A percentile compares a stretch with the other conserved stretches of the same genome.
phyloP scores from a whole-genome alignment of 495 filamentous ascomycete species.

The Hypomontagnella submonticulosa region DNA sequence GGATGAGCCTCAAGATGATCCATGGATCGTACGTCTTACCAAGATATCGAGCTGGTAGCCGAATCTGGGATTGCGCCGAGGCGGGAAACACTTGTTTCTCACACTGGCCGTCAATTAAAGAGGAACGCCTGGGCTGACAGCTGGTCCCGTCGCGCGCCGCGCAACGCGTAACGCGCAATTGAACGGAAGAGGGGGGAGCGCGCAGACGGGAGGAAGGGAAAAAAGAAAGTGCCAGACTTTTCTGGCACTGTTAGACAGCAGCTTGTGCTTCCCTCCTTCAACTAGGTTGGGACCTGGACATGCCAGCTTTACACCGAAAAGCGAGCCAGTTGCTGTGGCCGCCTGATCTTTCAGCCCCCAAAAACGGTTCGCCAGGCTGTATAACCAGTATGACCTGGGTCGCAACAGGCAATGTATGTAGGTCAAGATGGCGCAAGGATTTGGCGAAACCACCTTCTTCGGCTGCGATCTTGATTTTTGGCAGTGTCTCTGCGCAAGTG shows the following conservation, averaged over 20 bases:
- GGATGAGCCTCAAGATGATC: slow-evolving; percentile 44
- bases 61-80: slow-evolving; percentile 29
- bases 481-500: slow-evolving; percentile 34
- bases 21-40: slow-evolving; percentile 37
- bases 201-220: slow-evolving; percentile 26
- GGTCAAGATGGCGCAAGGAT: slow-evolving; percentile 33
- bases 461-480: slow-evolving; percentile 41
- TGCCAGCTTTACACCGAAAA: slow-evolving; percentile 48
- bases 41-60: slow-evolving; percentile 13
- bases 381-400: slow-evolving; percentile 10
- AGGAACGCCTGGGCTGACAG: slow-evolving; percentile 24
- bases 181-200: slow-evolving; percentile 8
- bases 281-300: slow-evolving; percentile 24
- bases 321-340: slow-evolving; percentile 26
- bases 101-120: slow-evolving; percentile 24
- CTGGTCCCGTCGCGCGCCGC: slow-evolving; percentile 17
- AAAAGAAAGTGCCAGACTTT: slow-evolving; percentile 28
- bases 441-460: slow-evolving; percentile 12
- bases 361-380: slow-evolving; percentile 26
- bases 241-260: slow-evolving; percentile 38
- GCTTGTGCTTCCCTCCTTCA: slow-evolving; percentile 49
- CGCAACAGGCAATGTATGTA: slow-evolving; percentile 28
- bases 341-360: slow-evolving; percentile 31
- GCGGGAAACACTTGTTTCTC: slow-evolving; percentile 39
- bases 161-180: slow-evolving; percentile 37